Evolutionary conservation across 1,284 basidiomycete species (phyloP).

Genomic region (Grifola frondosa): DNA sequence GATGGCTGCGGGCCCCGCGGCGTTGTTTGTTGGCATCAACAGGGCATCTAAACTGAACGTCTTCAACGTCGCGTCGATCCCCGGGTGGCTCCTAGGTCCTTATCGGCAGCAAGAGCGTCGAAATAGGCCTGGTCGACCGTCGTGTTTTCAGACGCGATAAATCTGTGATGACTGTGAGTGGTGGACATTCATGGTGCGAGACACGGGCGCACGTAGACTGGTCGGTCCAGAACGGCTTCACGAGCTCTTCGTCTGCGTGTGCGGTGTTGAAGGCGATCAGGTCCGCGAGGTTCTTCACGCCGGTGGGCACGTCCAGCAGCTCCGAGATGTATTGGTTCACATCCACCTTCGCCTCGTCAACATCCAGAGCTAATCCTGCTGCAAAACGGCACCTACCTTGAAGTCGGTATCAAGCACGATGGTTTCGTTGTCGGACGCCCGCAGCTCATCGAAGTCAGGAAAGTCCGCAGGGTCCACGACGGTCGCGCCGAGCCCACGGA

Average conservation of each 20-base stretch:
- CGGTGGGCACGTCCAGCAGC: conserved; percentile 36
- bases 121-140: conserved; percentile 38
- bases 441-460: conserved; percentile 35
- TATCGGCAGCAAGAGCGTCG: conserved; percentile 36
- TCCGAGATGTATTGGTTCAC: conserved; percentile 36
- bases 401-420: conserved; percentile 41
- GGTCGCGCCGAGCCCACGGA: conserved; percentile 39
- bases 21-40: conserved; percentile 38
- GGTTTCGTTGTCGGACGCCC: conserved; percentile 30
- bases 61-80: conserved; percentile 46
- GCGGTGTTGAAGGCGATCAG: conserved; percentile 44
- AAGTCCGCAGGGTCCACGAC: conserved; percentile 45
- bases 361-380: not conserved
- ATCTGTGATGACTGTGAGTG: conserved; percentile 25
- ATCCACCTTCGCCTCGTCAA: conserved; percentile 27
- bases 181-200: not conserved
- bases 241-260: conserved; percentile 41
- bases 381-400: conserved; percentile 33
- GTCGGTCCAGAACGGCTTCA: conserved; percentile 38
- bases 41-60: conserved; percentile 44
- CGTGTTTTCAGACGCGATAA: conserved; percentile 38
- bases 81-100: conserved; percentile 37
- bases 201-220: conserved; percentile 37
- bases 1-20: conserved; percentile 36
- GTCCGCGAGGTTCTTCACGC: conserved; percentile 38